Evolutionary conservation across 2,329 filamentous ascomycete species (phyloP), one percentile per base, ranked within the genome.

Genomic region (Aspergillus japonicus): DNA sequence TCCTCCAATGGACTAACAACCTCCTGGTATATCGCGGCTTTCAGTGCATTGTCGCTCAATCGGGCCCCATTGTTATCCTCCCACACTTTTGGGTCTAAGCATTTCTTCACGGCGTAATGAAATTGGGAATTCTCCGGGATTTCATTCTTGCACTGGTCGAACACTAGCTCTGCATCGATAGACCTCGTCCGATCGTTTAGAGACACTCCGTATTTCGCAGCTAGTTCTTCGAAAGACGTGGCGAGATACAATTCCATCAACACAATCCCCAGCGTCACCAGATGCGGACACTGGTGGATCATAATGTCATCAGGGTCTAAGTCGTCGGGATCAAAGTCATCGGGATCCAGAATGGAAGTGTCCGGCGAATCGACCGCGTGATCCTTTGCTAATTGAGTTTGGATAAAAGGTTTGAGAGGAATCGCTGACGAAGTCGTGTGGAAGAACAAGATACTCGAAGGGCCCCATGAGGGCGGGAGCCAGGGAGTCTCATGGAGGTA

Each of bases 231-330:
- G 12, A 39, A 48, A 33, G 29, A 35, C 5, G 47, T 48, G 12
- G 58, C 58, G n/a, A 60, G 33, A 47, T 60, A 60, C 14, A 60
- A 29, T 35, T 60, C 58, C 54, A 57, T 60, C 16, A 60, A 21
- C 29, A 60, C 50, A 12, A 57, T 57, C 2, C 54, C 54, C 24
- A 60, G 29, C 54, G 57, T 60, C 19, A 57, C 47, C 50, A 60
- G n/a, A 16, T 54, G 42, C 4, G 54, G 58, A 44, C 54, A 57
- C 3, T 54, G 58, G 19, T 60, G 58, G 2, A 39, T 50, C 33
- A 54, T 54, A n/a, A 60, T 42, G 33, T 60, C 58, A 21, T 60
- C 58, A 1, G 58, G 58, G 21, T 60, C 58, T 11, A 54, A 19
- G 7, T 53, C 58, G 7, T 31, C 19, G 16, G 26, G 26, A 29